phyloP scores from a whole-genome alignment of 2,329 filamentous ascomycete species.

The Orbilia ellipsospora region DNA sequence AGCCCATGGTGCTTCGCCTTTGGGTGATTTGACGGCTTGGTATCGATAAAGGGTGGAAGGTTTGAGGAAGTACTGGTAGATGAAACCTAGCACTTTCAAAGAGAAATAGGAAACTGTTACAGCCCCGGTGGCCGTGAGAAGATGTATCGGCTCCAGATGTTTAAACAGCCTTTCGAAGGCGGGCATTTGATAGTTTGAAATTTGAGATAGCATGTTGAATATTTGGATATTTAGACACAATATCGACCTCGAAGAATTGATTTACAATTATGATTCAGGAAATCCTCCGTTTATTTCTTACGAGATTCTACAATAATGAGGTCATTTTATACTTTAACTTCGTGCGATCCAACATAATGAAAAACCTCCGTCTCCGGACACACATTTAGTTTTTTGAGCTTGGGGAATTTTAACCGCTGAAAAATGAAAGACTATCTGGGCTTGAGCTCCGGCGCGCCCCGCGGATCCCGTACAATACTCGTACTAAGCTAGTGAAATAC shows the following conservation, averaged over 20 bases:
- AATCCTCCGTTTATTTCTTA: no score
- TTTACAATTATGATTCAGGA: no score
- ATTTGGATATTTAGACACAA: no score
- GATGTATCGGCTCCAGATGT: not conserved
- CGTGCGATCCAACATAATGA: slow-evolving; percentile 1
- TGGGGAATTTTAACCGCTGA: not conserved
- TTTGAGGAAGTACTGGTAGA: slow-evolving; percentile 41
- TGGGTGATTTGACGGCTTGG: slow-evolving; percentile 28
- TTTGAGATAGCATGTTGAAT: not conserved
- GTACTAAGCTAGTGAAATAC: no score
- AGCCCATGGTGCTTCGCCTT: slow-evolving; percentile 81
- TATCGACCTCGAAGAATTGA: no score
- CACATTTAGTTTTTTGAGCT: not conserved
- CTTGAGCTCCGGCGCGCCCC: not conserved
- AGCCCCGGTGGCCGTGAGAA: slow-evolving; percentile 24
- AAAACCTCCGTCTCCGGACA: slow-evolving; percentile 1
- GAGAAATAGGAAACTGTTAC: slow-evolving; percentile 28
- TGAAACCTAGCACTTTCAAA: slow-evolving; percentile 28
- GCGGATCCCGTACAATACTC: no score
- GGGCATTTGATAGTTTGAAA: not conserved
- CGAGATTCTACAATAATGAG: not conserved
- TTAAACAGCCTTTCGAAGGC: not conserved
- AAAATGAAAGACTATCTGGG: not conserved
- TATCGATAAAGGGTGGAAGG: slow-evolving; percentile 33
- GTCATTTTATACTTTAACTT: slow-evolving; percentile 3